Conservation (phyloP, 805 yeast species). For the Myxozyma geophila region DNA sequence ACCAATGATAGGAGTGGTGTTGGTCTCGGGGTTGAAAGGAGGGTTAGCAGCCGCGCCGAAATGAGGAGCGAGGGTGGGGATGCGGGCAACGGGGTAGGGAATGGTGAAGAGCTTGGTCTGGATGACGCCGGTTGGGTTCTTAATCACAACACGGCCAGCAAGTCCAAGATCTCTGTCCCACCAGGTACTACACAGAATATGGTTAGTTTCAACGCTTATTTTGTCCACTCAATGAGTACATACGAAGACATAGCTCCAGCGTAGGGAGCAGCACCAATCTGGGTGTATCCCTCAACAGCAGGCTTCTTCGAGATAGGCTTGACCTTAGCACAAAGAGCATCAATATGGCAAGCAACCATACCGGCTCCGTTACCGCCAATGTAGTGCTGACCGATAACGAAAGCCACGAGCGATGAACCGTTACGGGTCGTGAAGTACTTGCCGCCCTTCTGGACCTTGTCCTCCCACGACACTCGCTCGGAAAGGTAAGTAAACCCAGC, state of each 20-base stretch:
- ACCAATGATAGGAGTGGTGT: conserved; percentile 79
- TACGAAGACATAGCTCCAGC: conserved; percentile 61
- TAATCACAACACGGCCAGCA: conserved; percentile 74
- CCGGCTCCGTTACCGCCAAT: conserved; percentile 65
- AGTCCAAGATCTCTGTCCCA: conserved; percentile 86
- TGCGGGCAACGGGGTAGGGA: conserved; percentile 64
- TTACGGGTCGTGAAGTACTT: conserved; percentile 70
- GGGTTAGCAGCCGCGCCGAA: conserved; percentile 72
- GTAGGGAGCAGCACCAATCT: conserved; percentile 83
- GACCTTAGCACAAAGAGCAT: conserved; percentile 59
- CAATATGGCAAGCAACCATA: conserved; percentile 56
- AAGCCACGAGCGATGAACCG: conserved; percentile 71
- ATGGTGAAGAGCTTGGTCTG: conserved; percentile 47
- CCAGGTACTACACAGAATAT: conserved; percentile 52
- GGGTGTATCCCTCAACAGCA: conserved; percentile 71
- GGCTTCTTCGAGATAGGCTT: conserved; percentile 72
- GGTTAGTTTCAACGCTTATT: neutral
- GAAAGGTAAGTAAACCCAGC: conserved; percentile 68
- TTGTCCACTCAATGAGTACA: neutral
- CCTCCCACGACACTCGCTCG: conserved; percentile 64
- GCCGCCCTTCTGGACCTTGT: conserved; percentile 51
- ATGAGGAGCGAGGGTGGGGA: conserved; percentile 86
- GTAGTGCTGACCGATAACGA: conserved; percentile 70
- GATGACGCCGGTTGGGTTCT: conserved; percentile 44
- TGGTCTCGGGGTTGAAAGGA: conserved; percentile 77